Base-by-base conservation (phyloP, 2,329 filamentous ascomycete genomes). In the Colletotrichum spinosum region DNA sequence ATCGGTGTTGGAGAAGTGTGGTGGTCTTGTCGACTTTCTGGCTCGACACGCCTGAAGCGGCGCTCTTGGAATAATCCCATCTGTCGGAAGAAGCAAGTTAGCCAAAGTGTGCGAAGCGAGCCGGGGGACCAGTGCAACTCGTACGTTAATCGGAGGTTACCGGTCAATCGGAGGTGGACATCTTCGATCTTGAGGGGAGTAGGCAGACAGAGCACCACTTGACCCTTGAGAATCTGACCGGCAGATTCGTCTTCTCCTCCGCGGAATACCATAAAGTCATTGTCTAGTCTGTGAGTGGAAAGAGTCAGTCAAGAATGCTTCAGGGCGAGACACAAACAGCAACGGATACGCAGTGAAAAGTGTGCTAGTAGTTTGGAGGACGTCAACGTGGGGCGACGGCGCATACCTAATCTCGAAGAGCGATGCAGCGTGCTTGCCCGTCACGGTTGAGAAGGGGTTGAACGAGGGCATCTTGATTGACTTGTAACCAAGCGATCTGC, bases 231-330 rank as follows among this genome's bases (percentile, higher is more conserved):
- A 58, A 92, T 79, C 72, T 93, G 91, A 67, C 90, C 92, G 48
- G 91, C 87, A 51, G 92, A 91, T 74, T 95, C 92, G 74, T 91
- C 84, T 61, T 92, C 89, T 70, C 81, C 85, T 66, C 92, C 92
- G 57, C 92, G 89, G 68, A 96, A 90, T 37, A 95, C 89, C 65
- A 95, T 87, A 62, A 94, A 92, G 72, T 93, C 90, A 72, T 91
- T 90, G 56, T 94, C 91, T 66, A 94, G 85, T 56, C 92, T 94
- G 25, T 11, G 45, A 38, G 15, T 44, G 46, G 55, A 69, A 37
- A 17, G 64, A 68, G 72, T 65, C 52, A 68, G 68, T 2, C 10
- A 46, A 37, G 33, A n/a, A 46, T 42, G 37, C 38, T 41, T 13
- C 38, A 41, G 64, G 62, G 25, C 7, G 39, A 46, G 45, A 51